Evolutionary conservation across 352 stramenopile species (phyloP).

Genomic region (Globisporangium iwayamae): DNA sequence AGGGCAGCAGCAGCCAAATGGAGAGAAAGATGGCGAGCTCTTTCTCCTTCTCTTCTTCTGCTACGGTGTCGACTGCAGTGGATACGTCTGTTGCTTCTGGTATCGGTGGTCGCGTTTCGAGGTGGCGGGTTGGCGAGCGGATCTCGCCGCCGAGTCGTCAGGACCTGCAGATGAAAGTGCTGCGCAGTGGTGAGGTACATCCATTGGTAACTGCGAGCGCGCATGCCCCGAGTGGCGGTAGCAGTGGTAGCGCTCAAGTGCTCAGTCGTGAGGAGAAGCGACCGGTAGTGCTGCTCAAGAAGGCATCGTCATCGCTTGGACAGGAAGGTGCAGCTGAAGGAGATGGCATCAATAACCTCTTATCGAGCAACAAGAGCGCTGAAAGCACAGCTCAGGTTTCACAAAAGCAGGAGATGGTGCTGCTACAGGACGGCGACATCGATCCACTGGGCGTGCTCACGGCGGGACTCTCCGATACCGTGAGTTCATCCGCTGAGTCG

Average conservation of each 20-base stretch:
- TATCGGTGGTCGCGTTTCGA: slow-evolving; percentile 1
- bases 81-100: neutral
- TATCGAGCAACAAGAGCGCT: neutral
- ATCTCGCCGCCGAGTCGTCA: slow-evolving; percentile 23
- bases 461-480: slow-evolving; percentile 25
- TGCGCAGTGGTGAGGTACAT: slow-evolving; percentile 40
- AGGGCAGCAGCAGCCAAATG: slow-evolving; percentile 2
- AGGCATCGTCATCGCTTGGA: slow-evolving; percentile 1
- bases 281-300: neutral
- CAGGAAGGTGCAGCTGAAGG: neutral
- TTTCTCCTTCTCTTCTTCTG: neutral
- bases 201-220: slow-evolving; percentile 22
- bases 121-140: slow-evolving; percentile 47
- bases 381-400: neutral
- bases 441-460: slow-evolving; percentile 61
- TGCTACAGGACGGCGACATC: slow-evolving; percentile 62
- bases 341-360: neutral
- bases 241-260: neutral
- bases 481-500: neutral
- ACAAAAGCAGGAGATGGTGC: slow-evolving; percentile 41
- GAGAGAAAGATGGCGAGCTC: slow-evolving; percentile 2
- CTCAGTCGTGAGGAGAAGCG: slow-evolving; percentile 6
- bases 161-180: slow-evolving; percentile 16
- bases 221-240: neutral
- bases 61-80: neutral